Evolutionary conservation across 1,284 basidiomycete species (phyloP).

Genomic region (Ceratobasidium sp.): DNA sequence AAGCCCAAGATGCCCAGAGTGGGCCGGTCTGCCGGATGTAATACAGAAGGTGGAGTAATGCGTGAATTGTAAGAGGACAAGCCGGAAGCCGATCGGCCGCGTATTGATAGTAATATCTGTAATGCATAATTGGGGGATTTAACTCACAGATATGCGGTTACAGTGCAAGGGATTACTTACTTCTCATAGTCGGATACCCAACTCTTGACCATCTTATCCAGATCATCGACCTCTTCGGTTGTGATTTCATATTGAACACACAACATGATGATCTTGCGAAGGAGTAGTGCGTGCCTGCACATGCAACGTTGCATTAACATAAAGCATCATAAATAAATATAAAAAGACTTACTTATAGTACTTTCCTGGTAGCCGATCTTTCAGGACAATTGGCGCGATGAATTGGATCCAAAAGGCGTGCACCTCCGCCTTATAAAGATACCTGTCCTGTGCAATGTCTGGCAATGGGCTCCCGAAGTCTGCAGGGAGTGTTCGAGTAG

Average conservation of each 20-base stretch:
- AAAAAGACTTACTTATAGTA: background rate
- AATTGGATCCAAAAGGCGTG: constrained; percentile 41
- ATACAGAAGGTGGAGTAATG: constrained; percentile 59
- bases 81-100: constrained; percentile 54
- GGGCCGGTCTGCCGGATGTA: constrained; percentile 57
- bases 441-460: background rate
- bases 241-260: constrained; percentile 63
- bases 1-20: constrained; percentile 64
- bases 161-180: constrained; percentile 52
- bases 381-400: background rate
- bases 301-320: too few species aligned
- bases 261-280: constrained; percentile 23
- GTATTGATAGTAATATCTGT: constrained; percentile 58
- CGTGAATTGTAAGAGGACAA: constrained; percentile 62
- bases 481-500: constrained; percentile 9
- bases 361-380: background rate
- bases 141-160: too few species aligned
- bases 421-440: constrained; percentile 43
- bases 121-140: too few species aligned
- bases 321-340: background rate
- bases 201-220: constrained; percentile 56
- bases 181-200: constrained; percentile 64
- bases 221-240: constrained; percentile 54
- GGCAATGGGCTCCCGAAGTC: background rate
- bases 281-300: background rate